Evolutionary conservation across 2,329 filamentous ascomycete genomes (phyloP).

Genomic region (Cladosporium cucumerinum): DNA sequence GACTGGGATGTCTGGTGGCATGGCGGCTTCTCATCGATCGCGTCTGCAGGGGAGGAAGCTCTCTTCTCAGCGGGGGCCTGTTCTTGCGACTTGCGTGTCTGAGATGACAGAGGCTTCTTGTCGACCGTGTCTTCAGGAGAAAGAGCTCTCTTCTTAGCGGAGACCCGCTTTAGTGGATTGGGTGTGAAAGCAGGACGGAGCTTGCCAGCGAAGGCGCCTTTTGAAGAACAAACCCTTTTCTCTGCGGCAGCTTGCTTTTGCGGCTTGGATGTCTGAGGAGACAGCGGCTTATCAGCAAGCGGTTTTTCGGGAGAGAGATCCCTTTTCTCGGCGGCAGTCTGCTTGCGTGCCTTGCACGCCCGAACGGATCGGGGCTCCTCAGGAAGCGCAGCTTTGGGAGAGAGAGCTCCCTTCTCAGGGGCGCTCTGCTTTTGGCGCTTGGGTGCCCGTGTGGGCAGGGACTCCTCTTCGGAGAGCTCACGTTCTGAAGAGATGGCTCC

Average conservation of each 20-base stretch:
- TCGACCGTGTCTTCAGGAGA: background rate
- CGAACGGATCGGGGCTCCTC: no score
- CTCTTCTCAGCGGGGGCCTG: background rate
- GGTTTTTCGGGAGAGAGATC: background rate
- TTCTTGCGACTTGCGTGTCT: background rate
- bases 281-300: background rate
- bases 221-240: background rate
- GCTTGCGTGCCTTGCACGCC: background rate
- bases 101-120: background rate
- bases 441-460: background rate
- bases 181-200: background rate
- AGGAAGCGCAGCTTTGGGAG: no score
- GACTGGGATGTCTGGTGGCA: background rate
- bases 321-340: background rate
- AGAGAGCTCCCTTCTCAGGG: no score
- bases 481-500: background rate
- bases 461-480: background rate
- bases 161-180: no score
- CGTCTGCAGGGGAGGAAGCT: background rate
- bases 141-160: background rate
- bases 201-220: background rate
- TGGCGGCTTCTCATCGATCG: background rate
- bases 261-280: background rate
- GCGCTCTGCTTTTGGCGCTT: background rate
- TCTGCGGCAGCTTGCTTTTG: background rate